phyloP scores from a whole-genome alignment of 129 eudicot genomes.

The Apium graveolens region DNA sequence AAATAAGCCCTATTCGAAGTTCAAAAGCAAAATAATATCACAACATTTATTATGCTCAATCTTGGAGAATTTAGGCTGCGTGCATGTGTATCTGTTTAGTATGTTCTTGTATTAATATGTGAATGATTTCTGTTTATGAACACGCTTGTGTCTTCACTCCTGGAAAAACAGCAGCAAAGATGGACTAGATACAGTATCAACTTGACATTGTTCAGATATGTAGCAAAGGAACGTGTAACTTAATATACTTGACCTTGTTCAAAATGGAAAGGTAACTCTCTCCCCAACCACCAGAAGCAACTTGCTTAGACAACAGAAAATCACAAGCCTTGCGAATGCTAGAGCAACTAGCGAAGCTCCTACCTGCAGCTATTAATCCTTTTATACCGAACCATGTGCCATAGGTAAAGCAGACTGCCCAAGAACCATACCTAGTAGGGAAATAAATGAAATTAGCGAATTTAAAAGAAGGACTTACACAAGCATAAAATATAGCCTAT shows the following conservation, averaged over 20 bases:
- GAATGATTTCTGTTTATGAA: background rate
- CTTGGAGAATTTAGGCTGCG: background rate
- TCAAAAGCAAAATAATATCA: background rate
- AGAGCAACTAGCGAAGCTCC: conserved; percentile 28
- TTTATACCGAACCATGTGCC: conserved; percentile 81
- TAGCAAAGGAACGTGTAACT: background rate
- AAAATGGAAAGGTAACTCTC: conserved; percentile 57
- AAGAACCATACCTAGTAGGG: conserved; percentile 10
- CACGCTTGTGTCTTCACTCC: background rate
- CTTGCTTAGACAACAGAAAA: conserved; percentile 57
- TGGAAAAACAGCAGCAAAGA: background rate
- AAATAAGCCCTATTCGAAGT: background rate
- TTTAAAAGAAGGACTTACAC: background rate
- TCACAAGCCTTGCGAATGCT: conserved; percentile 56
- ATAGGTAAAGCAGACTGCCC: conserved; percentile 80
- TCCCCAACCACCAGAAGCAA: conserved; percentile 75
- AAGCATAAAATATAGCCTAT: background rate
- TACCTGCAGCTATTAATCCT: conserved; percentile 50
- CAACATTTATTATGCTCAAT: background rate
- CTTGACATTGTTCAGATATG: background rate
- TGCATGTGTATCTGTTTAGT: background rate
- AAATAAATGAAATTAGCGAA: background rate
- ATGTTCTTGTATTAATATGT: background rate
- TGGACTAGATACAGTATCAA: background rate
- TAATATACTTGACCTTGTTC: conserved; percentile 20